These are phyloP conservation scores for Rhizopogon roseolus DNA, from an alignment of 768 basidiomycete species.

Conservation along the genomic window DNA sequence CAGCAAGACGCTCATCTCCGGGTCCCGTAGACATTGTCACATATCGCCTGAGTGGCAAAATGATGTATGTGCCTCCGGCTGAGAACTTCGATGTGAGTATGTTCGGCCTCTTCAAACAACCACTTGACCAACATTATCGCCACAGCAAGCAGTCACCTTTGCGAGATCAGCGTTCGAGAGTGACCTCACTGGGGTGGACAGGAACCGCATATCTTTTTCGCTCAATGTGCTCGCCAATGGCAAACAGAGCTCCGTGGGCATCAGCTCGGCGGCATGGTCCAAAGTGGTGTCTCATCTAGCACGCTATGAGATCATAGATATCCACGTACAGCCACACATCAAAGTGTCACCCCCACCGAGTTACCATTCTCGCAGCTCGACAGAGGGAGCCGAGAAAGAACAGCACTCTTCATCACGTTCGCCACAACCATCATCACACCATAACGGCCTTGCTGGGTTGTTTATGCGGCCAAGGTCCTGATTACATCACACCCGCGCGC, in stretches of 20 bases:
- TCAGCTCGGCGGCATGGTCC: conserved; percentile 49
- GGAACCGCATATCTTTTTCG: conserved; percentile 41
- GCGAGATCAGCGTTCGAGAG: conserved; percentile 46
- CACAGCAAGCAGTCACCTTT: conserved; percentile 44
- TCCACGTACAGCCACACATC: conserved; percentile 32
- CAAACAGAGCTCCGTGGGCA: conserved; percentile 35
- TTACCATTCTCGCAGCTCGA: conserved; percentile 20
- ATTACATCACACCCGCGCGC: neutral
- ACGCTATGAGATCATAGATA: conserved; percentile 45
- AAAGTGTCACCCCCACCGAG: conserved; percentile 32
- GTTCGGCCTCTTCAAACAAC: neutral
- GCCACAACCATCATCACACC: neutral
- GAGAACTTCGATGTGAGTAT: conserved; percentile 36
- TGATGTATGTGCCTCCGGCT: conserved; percentile 50
- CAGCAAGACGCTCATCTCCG: conserved; percentile 14
- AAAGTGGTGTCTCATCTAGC: conserved; percentile 34
- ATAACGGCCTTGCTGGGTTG: conserved; percentile 6
- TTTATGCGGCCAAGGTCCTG: conserved; percentile 8
- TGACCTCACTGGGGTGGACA: conserved; percentile 29
- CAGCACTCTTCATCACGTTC: neutral
- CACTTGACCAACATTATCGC: neutral
- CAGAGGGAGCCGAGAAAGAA: conserved; percentile 12
- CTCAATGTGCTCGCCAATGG: conserved; percentile 30
- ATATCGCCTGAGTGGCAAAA: conserved; percentile 36
- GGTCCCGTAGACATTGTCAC: conserved; percentile 41